Evolutionary conservation across 1,284 basidiomycete species (phyloP), one percentile per base, ranked within the genome.

Genomic region (Rhodotorula sp.): DNA sequence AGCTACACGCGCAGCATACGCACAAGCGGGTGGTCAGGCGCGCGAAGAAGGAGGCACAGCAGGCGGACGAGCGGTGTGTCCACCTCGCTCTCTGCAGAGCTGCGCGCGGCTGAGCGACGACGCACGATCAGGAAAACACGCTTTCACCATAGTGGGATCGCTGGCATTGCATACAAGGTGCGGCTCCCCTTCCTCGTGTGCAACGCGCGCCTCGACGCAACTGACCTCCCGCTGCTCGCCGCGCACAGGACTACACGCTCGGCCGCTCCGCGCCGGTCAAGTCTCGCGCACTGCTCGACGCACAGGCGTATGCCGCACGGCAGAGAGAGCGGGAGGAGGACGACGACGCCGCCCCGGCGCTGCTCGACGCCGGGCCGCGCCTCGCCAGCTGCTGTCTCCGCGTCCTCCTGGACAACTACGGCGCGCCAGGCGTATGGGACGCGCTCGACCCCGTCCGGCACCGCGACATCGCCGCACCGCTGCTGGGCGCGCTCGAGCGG

Each of bases 201-300:
- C n/a, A 2, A 29, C 34, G 5, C 61, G 61, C 56, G 61, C 41
- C 58, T 63, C 56, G 64, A 65, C 58, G 54, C 22, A 46, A 37
- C 56, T 32, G 36, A 27, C 34, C 8, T 9, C 36, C 2, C 25
- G 19, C 6, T 41, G 15, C 29, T 29, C 37, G 21, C 36, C 13
- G 1, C 10, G 19, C 22, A n/a, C 58, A 73, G 71, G 71, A 73
- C 58, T 70, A 39, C 39, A 62, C 54, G 32, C 61, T 73, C 21
- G 68, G 71, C 44, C 54, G 59, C 12, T 61, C 62, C 19, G 53
- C 27, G 4, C 21, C 37, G 12, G 21, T 32, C 54, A 64, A 50
- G 25, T 53, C 61, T 25, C 64, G 71, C 22, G 25, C 44, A 0
- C n/a, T 57, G 7, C 54, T 73, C 61, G 71, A 73, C 44, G 32